Evolutionary conservation across 2,329 filamentous ascomycete species (phyloP).

Genomic region (Neonectria ditissima): DNA sequence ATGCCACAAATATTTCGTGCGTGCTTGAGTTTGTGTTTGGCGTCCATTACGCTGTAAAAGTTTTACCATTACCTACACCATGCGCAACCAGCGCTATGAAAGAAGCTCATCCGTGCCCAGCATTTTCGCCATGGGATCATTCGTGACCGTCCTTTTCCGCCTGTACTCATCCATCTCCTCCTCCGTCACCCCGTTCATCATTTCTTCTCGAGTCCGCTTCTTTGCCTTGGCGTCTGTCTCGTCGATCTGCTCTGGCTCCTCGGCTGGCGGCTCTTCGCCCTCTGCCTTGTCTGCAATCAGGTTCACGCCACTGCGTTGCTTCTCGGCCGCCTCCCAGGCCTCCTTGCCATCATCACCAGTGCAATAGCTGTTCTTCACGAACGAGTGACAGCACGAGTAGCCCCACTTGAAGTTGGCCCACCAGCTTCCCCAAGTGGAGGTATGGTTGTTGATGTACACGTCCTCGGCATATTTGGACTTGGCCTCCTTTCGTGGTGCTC

Average conservation of each 20-base stretch:
- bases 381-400: constrained; percentile 94
- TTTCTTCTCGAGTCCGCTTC: constrained; percentile 82
- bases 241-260: constrained; percentile 47
- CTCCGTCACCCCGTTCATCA: constrained; percentile 82
- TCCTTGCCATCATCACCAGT: constrained; percentile 89
- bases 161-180: constrained; percentile 90
- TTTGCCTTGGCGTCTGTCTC: constrained; percentile 57
- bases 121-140: constrained; percentile 89
- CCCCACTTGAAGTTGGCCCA: constrained; percentile 97
- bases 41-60: background rate
- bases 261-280: constrained; percentile 40
- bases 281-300: constrained; percentile 50
- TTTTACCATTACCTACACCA: too few species aligned
- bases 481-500: constrained; percentile 78
- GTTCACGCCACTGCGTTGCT: constrained; percentile 62
- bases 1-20: background rate
- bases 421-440: constrained; percentile 95
- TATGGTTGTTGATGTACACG: constrained; percentile 89
- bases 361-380: constrained; percentile 96
- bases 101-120: constrained; percentile 75
- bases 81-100: constrained; percentile 40
- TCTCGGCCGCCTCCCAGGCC: constrained; percentile 83
- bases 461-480: constrained; percentile 96
- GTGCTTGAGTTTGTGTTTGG: background rate
- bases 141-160: constrained; percentile 76